Evolutionary conservation across 1,284 basidiomycete genomes (phyloP).

Genomic region (Wallemia hederae): DNA sequence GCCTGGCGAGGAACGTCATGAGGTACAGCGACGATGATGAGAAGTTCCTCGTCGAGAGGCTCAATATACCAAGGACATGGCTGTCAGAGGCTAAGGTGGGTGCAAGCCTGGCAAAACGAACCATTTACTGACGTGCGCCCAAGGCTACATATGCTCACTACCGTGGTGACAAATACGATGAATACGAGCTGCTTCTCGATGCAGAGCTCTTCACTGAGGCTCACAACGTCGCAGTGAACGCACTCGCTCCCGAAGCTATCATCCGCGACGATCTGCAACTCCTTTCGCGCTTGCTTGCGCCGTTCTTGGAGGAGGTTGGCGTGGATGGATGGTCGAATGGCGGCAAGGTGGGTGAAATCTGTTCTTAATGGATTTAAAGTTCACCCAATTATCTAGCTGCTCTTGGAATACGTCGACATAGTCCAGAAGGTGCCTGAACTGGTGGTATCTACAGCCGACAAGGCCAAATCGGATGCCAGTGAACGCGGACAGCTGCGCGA

Average conservation of each 20-base stretch:
- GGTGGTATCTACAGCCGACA: constrained; percentile 17
- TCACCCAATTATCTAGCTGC: constrained; percentile 20
- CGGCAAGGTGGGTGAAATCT: constrained; percentile 30
- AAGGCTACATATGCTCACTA: constrained; percentile 38
- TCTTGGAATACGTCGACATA: constrained; percentile 37
- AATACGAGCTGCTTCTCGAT: constrained; percentile 44
- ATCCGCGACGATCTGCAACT: constrained; percentile 46
- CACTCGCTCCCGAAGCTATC: constrained; percentile 72
- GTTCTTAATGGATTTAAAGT: constrained; percentile 1
- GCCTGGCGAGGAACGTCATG: constrained; percentile 43
- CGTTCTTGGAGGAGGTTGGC: constrained; percentile 27
- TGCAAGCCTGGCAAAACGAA: not conserved
- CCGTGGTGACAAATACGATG: constrained; percentile 34
- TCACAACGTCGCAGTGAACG: constrained; percentile 45
- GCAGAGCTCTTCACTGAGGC: constrained; percentile 42
- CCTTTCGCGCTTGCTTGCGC: constrained; percentile 39
- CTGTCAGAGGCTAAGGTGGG: constrained; percentile 55
- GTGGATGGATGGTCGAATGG: constrained; percentile 46
- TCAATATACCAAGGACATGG: constrained; percentile 60
- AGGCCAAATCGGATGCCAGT: constrained; percentile 21
- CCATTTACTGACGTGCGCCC: not conserved
- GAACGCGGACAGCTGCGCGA: constrained; percentile 29
- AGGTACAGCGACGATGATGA: constrained; percentile 37
- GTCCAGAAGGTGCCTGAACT: constrained; percentile 31
- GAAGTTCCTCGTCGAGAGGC: constrained; percentile 38